Percentiles rank a stretch among this genome's conserved stretches.
Conservation (phyloP, 208 protist genomes). For the Leishmania gerbilli region DNA sequence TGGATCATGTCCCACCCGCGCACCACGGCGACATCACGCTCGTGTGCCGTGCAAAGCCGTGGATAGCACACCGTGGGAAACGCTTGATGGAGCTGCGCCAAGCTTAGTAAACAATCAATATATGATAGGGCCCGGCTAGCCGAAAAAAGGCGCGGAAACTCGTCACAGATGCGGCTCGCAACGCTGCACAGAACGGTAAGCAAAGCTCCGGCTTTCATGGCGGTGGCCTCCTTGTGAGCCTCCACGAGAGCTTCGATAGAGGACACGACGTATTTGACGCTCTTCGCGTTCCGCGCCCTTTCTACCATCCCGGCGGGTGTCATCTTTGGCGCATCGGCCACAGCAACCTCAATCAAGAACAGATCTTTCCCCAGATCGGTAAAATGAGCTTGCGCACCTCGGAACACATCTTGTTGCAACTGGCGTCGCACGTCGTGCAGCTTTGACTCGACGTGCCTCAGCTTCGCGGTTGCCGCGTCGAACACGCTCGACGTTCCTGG, state of each 20-base stretch:
- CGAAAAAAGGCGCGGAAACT: slow-evolving; percentile 59
- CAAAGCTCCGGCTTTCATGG: slow-evolving; percentile 59
- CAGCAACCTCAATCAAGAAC: slow-evolving; percentile 84
- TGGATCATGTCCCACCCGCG: slow-evolving; percentile 38
- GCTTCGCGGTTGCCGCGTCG: slow-evolving; percentile 46
- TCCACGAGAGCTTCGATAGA: slow-evolving; percentile 49
- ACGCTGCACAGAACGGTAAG: slow-evolving; percentile 66
- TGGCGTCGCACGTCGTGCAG: slow-evolving; percentile 52
- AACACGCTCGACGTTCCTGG: slow-evolving; percentile 59
- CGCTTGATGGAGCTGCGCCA: slow-evolving; percentile 40
- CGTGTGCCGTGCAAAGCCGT: slow-evolving; percentile 3
- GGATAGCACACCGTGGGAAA: slow-evolving; percentile 39
- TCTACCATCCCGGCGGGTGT: slow-evolving; percentile 65
- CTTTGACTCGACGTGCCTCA: slow-evolving; percentile 50
- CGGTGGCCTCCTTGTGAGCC: slow-evolving; percentile 60
- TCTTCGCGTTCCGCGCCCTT: slow-evolving; percentile 63
- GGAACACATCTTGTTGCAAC: slow-evolving; percentile 55
- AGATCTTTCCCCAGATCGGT: slow-evolving; percentile 82
- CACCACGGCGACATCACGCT: slow-evolving; percentile 13
- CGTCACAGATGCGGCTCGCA: slow-evolving; percentile 68
- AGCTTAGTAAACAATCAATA: slow-evolving; percentile 80
- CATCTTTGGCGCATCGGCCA: slow-evolving; percentile 41
- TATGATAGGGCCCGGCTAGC: slow-evolving; percentile 71
- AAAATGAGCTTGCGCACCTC: slow-evolving; percentile 54
- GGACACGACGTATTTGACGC: slow-evolving; percentile 70